Evolutionary conservation across 2,329 filamentous ascomycete genomes (phyloP).

Genomic region (Pseudocercospora ulei): DNA sequence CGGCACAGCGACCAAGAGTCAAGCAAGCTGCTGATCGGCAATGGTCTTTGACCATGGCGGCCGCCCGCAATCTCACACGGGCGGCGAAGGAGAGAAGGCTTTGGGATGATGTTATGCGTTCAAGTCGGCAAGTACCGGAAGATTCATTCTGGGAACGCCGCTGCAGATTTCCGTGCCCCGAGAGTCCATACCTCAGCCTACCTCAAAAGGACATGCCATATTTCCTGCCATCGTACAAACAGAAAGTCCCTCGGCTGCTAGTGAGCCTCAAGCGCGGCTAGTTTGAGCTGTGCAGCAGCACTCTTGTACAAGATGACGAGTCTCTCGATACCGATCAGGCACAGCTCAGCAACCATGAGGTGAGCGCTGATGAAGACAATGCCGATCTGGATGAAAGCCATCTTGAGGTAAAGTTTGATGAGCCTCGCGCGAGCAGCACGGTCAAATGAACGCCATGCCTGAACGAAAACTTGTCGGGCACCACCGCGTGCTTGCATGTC

Average conservation of each 20-base stretch:
- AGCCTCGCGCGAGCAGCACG: conserved; percentile 62
- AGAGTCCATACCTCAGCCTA: too few species aligned
- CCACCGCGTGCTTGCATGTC: conserved; percentile 60
- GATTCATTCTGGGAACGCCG: too few species aligned
- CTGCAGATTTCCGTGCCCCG: too few species aligned
- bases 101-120: too few species aligned
- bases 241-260: conserved; percentile 12
- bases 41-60: too few species aligned
- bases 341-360: conserved; percentile 28
- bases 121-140: too few species aligned
- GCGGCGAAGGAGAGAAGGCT: too few species aligned
- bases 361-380: conserved; percentile 26
- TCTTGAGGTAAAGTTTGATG: conserved; percentile 65
- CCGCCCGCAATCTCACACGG: too few species aligned
- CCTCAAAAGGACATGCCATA: too few species aligned
- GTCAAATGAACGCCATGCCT: conserved; percentile 73
- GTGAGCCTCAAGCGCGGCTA: conserved; percentile 25
- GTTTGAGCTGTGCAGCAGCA: conserved; percentile 24
- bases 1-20: too few species aligned
- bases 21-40: too few species aligned
- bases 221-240: too few species aligned
- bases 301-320: conserved; percentile 26
- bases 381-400: conserved; percentile 45
- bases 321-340: conserved; percentile 29
- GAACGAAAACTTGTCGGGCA: conserved; percentile 51